These are phyloP conservation scores for Eucalyptus erythrocorys DNA, from an alignment of 345 rosid genomes.

Conservation along the genomic window DNA sequence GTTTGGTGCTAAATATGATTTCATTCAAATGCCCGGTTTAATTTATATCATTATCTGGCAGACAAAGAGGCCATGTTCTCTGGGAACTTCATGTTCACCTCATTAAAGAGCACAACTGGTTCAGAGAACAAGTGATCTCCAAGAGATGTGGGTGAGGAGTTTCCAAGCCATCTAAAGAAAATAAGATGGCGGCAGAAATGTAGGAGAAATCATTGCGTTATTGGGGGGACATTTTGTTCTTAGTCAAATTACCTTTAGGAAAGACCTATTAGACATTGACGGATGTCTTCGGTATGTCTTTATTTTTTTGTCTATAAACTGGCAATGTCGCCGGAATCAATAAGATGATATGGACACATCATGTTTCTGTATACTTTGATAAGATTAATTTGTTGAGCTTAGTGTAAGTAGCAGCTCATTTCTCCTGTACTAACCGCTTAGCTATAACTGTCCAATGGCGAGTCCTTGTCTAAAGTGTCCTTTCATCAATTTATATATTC, in stretches of 20 bases:
- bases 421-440: neutral
- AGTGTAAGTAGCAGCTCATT: neutral
- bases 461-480: neutral
- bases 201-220: neutral
- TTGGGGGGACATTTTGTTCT: neutral
- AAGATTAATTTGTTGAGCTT: neutral
- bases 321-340: neutral
- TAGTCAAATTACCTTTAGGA: neutral
- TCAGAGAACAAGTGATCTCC: neutral
- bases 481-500: neutral
- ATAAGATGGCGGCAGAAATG: neutral
- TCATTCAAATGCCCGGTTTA: neutral
- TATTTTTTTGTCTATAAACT: neutral
- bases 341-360: neutral
- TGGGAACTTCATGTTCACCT: slow-evolving; percentile 77
- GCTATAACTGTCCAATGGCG: neutral
- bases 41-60: slow-evolving; percentile 13
- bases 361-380: neutral
- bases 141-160: neutral
- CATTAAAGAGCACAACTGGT: slow-evolving; percentile 27
- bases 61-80: slow-evolving; percentile 82
- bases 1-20: neutral
- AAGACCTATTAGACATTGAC: neutral
- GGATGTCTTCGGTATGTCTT: neutral
- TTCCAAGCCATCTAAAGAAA: neutral